Base-by-base conservation (phyloP, 164 flowering plant species). In the Annona squamosa region DNA sequence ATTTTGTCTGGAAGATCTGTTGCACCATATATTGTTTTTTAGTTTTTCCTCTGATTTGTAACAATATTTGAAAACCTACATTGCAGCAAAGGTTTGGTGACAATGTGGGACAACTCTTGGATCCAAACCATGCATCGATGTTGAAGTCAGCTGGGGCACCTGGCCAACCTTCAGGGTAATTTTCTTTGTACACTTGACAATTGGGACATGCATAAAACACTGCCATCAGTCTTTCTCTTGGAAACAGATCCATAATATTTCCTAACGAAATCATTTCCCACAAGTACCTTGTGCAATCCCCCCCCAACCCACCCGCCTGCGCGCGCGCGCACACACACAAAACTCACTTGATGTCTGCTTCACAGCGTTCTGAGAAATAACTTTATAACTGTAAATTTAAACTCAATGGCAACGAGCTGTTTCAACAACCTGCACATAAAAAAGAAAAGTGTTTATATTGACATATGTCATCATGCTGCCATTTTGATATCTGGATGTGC, bases 131-230 rank as follows among this genome's bases (percentile, higher is more conserved):
- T 70, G 85, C 92, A 5, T 84, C 96, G 12, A 81, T 90, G 73
- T 76, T 92, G 80, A 94, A 94, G 78, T 83, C 97, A 19, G 90
- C 94, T 75, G 92, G 88, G 63, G 84, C 93, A 37, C 73, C 89
- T 70, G 87, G 92, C 79, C 98, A 93, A 79, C 85, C 97, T 71
- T 89, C 98, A 71, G 98, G 99, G 99, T 95, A 77, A 66, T 65
- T 79, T 48, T 77, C 77, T 72, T 46, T 46, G 43, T 5, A 47
- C 48, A 47, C 17, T 48, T 45, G 4, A 52, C 41, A 45, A 48
- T 47, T 70, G 18, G 41, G 42, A 26, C 18, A 44, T 66, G 18
- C 43, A 13, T 10, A 6, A 42, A 19, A 19, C 42, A 44, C 12
- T 66, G 37, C 37, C 37, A 26, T 26, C 37, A 26, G 37, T 26